These are phyloP conservation scores for Naematelia encephala DNA, from an alignment of 768 basidiomycete genomes.

Conservation along the genomic window DNA sequence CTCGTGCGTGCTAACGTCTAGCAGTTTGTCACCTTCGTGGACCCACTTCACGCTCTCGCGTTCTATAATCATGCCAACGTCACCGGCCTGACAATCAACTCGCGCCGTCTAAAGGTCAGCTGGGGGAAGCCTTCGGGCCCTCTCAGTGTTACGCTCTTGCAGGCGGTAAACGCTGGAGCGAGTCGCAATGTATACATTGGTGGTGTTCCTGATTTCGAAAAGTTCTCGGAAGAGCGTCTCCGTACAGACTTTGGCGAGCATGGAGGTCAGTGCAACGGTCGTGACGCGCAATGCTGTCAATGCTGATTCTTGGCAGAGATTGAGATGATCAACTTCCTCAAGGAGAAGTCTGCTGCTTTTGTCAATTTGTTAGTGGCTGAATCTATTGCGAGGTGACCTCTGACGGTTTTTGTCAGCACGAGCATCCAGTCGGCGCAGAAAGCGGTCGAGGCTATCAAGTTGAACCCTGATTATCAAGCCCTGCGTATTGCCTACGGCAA, in stretches of 20 bases:
- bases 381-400: not conserved
- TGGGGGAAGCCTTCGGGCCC: constrained; percentile 97
- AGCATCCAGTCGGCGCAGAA: constrained; percentile 60
- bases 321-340: constrained; percentile 91
- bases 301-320: constrained; percentile 59
- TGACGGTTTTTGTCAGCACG: constrained; percentile 25
- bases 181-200: constrained; percentile 97
- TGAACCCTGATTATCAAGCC: constrained; percentile 79
- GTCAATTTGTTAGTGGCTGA: constrained; percentile 47
- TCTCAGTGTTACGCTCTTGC: constrained; percentile 72
- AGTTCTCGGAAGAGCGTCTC: constrained; percentile 82
- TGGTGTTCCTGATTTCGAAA: constrained; percentile 90
- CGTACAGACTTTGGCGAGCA: constrained; percentile 91
- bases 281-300: not conserved
- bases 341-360: constrained; percentile 84
- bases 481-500: constrained; percentile 92
- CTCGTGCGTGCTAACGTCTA: constrained; percentile 1
- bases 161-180: constrained; percentile 87
- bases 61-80: constrained; percentile 91
- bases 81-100: constrained; percentile 85
- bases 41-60: constrained; percentile 84
- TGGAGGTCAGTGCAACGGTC: constrained; percentile 54
- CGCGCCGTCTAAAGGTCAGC: constrained; percentile 90
- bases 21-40: constrained; percentile 93
- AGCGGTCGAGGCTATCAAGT: constrained; percentile 92